Conservation (phyloP, 148 eudicot genomes). For the Amaranthus cruentus region DNA sequence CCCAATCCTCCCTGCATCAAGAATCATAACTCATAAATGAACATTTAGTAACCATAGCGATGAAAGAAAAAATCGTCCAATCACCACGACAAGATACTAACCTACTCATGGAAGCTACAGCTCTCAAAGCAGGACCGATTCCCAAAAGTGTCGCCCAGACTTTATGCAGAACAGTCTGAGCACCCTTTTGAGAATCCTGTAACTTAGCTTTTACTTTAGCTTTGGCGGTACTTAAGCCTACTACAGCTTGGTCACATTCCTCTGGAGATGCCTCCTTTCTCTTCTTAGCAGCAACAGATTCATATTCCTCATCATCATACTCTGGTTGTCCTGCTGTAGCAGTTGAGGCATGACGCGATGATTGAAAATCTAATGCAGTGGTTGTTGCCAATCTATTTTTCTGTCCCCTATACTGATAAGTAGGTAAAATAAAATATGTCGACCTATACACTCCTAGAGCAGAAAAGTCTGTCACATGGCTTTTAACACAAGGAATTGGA, state of each 20-base stretch:
- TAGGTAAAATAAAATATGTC: constrained; percentile 1
- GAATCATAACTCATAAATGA: constrained; percentile 11
- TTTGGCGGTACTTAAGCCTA: constrained; percentile 69
- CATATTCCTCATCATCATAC: constrained; percentile 51
- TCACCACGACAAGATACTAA: constrained; percentile 11
- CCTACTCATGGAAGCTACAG: constrained; percentile 80
- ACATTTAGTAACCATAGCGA: background rate
- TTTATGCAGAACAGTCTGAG: constrained; percentile 40
- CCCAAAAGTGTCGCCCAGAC: constrained; percentile 56
- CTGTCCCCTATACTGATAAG: background rate
- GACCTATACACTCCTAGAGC: constrained; percentile 11
- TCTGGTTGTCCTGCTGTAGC: constrained; percentile 46
- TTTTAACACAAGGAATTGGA: constrained; percentile 9
- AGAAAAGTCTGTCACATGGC: constrained; percentile 14
- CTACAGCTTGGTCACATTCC: constrained; percentile 93
- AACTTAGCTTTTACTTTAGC: constrained; percentile 74
- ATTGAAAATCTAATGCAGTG: constrained; percentile 10
- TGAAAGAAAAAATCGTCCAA: constrained; percentile 1
- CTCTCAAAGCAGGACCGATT: constrained; percentile 76
- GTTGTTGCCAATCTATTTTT: constrained; percentile 5
- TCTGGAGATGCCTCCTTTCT: constrained; percentile 85
- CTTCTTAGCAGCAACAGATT: constrained; percentile 46
- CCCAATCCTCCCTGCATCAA: constrained; percentile 73
- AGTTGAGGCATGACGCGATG: constrained; percentile 20
- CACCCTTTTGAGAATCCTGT: constrained; percentile 45